These are phyloP conservation scores for Pontederia crassipes DNA, from an alignment of 176 grass and related monocot species.

Conservation along the genomic window DNA sequence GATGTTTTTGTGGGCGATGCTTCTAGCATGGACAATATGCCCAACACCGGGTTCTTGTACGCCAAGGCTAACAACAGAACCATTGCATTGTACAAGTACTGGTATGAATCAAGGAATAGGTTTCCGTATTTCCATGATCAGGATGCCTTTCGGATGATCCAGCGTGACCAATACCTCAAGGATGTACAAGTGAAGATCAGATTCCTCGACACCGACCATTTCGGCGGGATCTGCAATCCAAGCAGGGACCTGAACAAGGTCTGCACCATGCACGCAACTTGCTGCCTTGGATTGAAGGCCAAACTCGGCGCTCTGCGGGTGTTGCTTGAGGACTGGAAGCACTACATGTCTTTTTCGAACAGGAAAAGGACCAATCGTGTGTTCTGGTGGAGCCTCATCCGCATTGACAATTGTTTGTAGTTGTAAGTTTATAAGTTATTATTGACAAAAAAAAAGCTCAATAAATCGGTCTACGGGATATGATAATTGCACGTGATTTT, in stretches of 20 bases:
- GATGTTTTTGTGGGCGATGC: slow-evolving; percentile 50
- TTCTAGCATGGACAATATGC: slow-evolving; percentile 31
- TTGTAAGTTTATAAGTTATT: too few species aligned
- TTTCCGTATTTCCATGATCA: slow-evolving; percentile 47
- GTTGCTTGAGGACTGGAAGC: neutral
- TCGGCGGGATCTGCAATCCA: slow-evolving; percentile 54
- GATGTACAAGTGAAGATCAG: slow-evolving; percentile 25
- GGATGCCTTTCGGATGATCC: slow-evolving; percentile 61
- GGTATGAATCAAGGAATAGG: neutral
- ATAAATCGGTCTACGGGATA: too few species aligned
- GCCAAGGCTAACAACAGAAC: slow-evolving; percentile 31
- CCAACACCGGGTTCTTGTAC: slow-evolving; percentile 68
- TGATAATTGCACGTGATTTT: too few species aligned
- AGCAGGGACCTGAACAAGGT: slow-evolving; percentile 47
- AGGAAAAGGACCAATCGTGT: slow-evolving; percentile 22
- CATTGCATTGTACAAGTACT: neutral
- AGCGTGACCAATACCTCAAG: slow-evolving; percentile 8
- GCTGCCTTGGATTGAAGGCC: slow-evolving; percentile 35
- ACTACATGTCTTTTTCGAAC: slow-evolving; percentile 31
- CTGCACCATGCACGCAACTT: slow-evolving; percentile 19
- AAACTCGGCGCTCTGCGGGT: slow-evolving; percentile 46
- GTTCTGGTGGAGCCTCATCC: slow-evolving; percentile 31
- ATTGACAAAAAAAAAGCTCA: too few species aligned
- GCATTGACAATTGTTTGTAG: too few species aligned
- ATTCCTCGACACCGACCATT: slow-evolving; percentile 38